These are phyloP conservation scores for Elsinoe necatrix DNA, from an alignment of 2,329 filamentous ascomycete genomes.

Conservation along the genomic window DNA sequence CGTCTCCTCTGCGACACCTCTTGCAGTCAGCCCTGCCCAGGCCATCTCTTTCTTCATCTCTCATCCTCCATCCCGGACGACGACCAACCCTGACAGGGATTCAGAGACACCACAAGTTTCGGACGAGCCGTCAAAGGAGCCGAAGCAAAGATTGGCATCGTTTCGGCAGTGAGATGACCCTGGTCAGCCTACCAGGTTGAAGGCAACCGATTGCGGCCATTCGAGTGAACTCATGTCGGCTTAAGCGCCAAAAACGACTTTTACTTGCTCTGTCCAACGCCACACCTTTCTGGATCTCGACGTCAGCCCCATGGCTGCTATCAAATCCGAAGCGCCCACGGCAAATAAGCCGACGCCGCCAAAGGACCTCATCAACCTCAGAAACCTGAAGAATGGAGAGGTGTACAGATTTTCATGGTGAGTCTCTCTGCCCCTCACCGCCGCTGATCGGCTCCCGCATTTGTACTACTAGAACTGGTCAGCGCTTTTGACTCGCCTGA, in stretches of 20 bases:
- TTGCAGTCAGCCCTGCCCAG: not conserved
- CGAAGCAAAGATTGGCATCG: not conserved
- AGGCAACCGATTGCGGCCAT: not conserved
- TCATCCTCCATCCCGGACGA: not conserved
- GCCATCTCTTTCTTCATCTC: constrained; percentile 10
- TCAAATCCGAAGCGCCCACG: not conserved
- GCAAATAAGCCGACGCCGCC: constrained; percentile 6
- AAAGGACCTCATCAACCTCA: constrained; percentile 17
- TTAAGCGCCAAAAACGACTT: constrained; percentile 15
- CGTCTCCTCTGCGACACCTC: constrained; percentile 2
- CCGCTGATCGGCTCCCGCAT: constrained; percentile 2
- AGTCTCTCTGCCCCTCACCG: constrained; percentile 9
- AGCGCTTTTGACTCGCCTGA: not conserved
- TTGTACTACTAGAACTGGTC: not conserved
- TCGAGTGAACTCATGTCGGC: constrained; percentile 9
- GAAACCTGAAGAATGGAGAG: constrained; percentile 16
- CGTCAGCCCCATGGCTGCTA: constrained; percentile 4
- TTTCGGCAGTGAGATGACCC: not conserved
- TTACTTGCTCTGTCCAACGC: not conserved
- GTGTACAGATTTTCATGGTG: constrained; percentile 17
- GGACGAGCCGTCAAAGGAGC: not conserved
- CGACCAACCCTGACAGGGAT: not conserved
- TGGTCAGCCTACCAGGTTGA: not conserved
- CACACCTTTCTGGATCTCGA: not conserved
- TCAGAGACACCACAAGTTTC: not conserved